These are phyloP conservation scores for Ogataea corticis DNA, from an alignment of 805 yeast species.

Conservation along the genomic window DNA sequence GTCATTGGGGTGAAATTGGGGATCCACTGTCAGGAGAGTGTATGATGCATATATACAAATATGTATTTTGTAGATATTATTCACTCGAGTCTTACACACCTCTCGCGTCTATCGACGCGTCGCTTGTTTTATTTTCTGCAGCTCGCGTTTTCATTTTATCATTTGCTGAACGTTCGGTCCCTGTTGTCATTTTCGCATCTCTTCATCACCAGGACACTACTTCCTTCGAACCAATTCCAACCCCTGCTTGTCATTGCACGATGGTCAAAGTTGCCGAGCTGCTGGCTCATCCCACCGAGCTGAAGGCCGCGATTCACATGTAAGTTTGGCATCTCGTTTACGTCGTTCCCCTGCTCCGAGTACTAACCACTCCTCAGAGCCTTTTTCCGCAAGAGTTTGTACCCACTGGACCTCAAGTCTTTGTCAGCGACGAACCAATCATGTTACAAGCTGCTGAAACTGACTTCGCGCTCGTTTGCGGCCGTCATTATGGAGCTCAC, in stretches of 20 bases:
- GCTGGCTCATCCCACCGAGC: slow-evolving; percentile 68
- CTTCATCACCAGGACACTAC: too few relatives aligned
- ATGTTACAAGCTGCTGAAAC: slow-evolving; percentile 66
- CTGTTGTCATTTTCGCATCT: too few relatives aligned
- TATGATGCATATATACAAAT: too few relatives aligned
- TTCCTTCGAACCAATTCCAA: too few relatives aligned
- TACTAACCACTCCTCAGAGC: slow-evolving; percentile 29
- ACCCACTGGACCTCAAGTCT: slow-evolving; percentile 44
- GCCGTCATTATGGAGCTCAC: slow-evolving; percentile 89
- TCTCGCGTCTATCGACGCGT: slow-evolving; percentile 9
- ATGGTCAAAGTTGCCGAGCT: slow-evolving; percentile 67
- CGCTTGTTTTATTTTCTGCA: neutral
- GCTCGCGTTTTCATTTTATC: neutral
- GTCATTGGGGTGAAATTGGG: neutral
- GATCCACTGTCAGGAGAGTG: too few relatives aligned
- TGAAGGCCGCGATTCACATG: slow-evolving; percentile 66
- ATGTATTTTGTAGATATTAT: too few relatives aligned
- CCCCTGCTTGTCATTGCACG: neutral
- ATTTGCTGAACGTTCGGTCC: too few relatives aligned
- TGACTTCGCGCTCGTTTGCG: slow-evolving; percentile 90
- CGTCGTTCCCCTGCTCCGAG: slow-evolving; percentile 6
- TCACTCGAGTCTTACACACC: too few relatives aligned
- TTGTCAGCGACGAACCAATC: slow-evolving; percentile 49
- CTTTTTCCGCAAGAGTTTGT: slow-evolving; percentile 52
- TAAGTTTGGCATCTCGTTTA: slow-evolving; percentile 29